Evolutionary conservation across 164 flowering plant species (phyloP), one percentile per base, ranked within the genome.

Genomic region (Kalanchoe fedtschenkoi): DNA sequence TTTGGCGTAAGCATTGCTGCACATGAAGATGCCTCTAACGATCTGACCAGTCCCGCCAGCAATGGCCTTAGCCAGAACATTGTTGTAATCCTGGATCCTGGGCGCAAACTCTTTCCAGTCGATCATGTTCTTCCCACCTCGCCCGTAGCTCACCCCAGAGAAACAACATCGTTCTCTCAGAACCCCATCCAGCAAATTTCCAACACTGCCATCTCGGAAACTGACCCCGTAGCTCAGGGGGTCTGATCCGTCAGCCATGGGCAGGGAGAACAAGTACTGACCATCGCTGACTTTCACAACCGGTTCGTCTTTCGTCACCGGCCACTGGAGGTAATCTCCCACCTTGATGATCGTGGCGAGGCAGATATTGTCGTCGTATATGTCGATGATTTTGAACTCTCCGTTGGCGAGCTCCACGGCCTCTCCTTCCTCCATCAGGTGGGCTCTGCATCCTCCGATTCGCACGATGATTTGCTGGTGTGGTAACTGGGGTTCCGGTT

Each of bases 31-130:
- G 5, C 97, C 98, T 71, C 73, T 85, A 14, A 93, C 80, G 66
- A 93, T 80, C 72, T 86, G 83, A 21, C 95, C 97, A 17, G 89
- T 88, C 17, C 98, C 95, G 34, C 75, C 87, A 5, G 90, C 97
- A 68, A 93, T 85, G 0, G 90, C 91, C 79, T 68, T 89, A 1
- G 88, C 91, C 75, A 88, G 61, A 32, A 83, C 71, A 22, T 74
- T 77, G 56, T 89, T 88, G 39, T 92, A 92, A 30, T 79, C 82
- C 26, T 83, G 87, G 30, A 92, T 65, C 59, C 63, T 78, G 0
- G 98, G 96, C 21, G 96, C 96, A 74, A 74, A 86, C 57, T 84
- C 81, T 65, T 72, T 85, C 98, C 98, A 92, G 24, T 84, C 72
- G 21, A 83, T 30, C 59, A 47, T 70, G 35, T 41, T 66, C 17